Base-by-base conservation (phyloP, 495 filamentous ascomycete genomes). In the Pseudoneurospora amorphoporcata region DNA sequence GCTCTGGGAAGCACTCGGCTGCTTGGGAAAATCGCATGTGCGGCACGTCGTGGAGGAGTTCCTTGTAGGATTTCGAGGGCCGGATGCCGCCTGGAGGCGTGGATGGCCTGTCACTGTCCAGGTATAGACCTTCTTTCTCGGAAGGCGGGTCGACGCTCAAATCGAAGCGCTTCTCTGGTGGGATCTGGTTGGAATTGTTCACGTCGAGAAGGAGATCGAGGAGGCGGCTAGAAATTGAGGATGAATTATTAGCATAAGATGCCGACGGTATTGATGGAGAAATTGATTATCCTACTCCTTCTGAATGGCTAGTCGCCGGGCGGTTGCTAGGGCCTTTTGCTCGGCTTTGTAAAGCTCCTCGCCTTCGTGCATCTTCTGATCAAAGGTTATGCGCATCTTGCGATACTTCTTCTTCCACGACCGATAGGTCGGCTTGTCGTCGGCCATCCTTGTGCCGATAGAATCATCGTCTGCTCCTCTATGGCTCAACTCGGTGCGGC, bases 391-490 rank as follows among this genome's bases (percentile, higher is more conserved):
- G 77, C 92, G 91, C 84, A 97, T 89, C 84, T 99, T 99, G 71
- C 92, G 89, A 82, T 95, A 99, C 83, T 99, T 99, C 83, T 96
- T 97, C 83, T 93, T 94, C 81, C 76, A 86, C 23, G 80, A 84
- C 69, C 80, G 82, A 74, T 82, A 82, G 4, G 83, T 81, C 69
- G 77, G 76, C 74, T 78, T 82, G 41, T 80, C 73, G 37, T 82
- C 83, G 17, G 76, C 71, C 77, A 79, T 78, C 23, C 75, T 79
- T 17, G 74, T 72, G 74, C 82, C 81, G 69, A 75, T 77, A 19
- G 77, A 75, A 40, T 81, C 76, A 45, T 82, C 78, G 42, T 82
- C 80, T 45, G 72, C 74, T 58, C 73, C 74, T 61, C 77, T 82
- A 47, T 78, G 70, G 19, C 75, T 73, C 71, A 73, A 65, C 68